Evolutionary conservation across 208 protist species (phyloP), one percentile per base, ranked within the genome.

Genomic region (Leishmania tarentolae): DNA sequence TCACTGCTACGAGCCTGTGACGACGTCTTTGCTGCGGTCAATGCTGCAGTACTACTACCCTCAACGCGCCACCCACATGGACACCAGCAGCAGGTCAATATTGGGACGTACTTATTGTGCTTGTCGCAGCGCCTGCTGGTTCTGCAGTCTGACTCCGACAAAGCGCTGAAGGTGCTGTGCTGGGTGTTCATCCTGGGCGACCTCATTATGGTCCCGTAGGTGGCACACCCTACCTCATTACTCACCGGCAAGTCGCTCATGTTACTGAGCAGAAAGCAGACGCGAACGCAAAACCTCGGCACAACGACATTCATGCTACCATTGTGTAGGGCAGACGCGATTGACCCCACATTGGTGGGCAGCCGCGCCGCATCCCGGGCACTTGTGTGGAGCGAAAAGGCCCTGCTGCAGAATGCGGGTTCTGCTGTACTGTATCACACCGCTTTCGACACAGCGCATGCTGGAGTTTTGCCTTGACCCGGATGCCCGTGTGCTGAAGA

Each of bases 1-100:
- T 44, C 86, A 77, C 24, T 79, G 87, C 24, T 93, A 93, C 86
- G 85, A 88, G 53, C 61, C 75, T 1, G 81, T 80, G 35, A 82
- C 84, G 21, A 50, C 65, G 40, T 28, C 63, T 37, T 69, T 97
- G 56, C 87, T 97, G 52, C 89, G 92, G n/a, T 83, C 98, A n/a
- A 75, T 98, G 65, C 90, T 98, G 68, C 96, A 98, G 84, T 98
- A 98, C 84, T 95, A 95, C 70, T 95, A 97, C 84, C 95, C 96
- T 1, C 81, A 78, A 3, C 89, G 98, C 9, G 90, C 91, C 31
- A 82, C 91, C 5, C 92, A 97, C 87, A 83, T 98, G 53, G 96
- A 98, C 78, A 98, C 78, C 91, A 91, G 47, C 84, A 91, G 42
- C 80, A 91, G 70, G 84, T 95, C 2, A 87, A 96, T 79, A 78